phyloP scores from a whole-genome alignment of 768 basidiomycete species.

The Kwoniella bestiolae region DNA sequence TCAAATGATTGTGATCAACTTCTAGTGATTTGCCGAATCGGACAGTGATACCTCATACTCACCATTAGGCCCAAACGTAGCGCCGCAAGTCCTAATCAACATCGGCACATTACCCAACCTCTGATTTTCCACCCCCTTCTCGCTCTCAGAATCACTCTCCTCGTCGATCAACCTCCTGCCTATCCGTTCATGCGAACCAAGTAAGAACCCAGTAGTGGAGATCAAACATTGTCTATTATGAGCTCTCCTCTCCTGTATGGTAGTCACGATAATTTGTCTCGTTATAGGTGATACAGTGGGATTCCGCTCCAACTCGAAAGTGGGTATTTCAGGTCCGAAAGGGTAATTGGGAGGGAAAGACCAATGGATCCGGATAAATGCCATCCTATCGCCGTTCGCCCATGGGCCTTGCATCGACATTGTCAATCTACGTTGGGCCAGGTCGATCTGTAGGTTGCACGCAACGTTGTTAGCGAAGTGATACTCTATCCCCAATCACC shows the following conservation, averaged over 20 bases:
- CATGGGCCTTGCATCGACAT: constrained; percentile 86
- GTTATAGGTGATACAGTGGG: constrained; percentile 77
- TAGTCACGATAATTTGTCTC: constrained; percentile 76
- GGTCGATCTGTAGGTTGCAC: constrained; percentile 59
- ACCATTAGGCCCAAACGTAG: constrained; percentile 88
- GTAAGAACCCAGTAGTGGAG: constrained; percentile 76
- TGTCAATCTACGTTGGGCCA: constrained; percentile 70
- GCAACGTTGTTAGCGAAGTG: no score
- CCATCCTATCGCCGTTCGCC: constrained; percentile 79
- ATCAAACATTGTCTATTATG: constrained; percentile 81
- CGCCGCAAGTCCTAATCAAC: constrained; percentile 77
- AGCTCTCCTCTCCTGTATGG: constrained; percentile 73
- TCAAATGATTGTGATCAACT: background rate
- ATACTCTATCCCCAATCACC: no score
- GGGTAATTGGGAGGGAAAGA: constrained; percentile 81
- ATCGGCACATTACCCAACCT: constrained; percentile 66
- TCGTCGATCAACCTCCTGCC: constrained; percentile 56
- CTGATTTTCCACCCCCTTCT: constrained; percentile 42
- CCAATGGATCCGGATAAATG: constrained; percentile 84
- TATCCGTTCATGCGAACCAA: constrained; percentile 62
- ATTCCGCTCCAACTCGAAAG: constrained; percentile 80
- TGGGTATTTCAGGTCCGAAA: constrained; percentile 62
- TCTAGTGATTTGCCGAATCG: background rate
- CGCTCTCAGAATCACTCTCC: constrained; percentile 54
- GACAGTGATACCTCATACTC: constrained; percentile 24